phyloP scores from a whole-genome alignment of 1,284 basidiomycete genomes.

The Phaffia rhodozyma region DNA sequence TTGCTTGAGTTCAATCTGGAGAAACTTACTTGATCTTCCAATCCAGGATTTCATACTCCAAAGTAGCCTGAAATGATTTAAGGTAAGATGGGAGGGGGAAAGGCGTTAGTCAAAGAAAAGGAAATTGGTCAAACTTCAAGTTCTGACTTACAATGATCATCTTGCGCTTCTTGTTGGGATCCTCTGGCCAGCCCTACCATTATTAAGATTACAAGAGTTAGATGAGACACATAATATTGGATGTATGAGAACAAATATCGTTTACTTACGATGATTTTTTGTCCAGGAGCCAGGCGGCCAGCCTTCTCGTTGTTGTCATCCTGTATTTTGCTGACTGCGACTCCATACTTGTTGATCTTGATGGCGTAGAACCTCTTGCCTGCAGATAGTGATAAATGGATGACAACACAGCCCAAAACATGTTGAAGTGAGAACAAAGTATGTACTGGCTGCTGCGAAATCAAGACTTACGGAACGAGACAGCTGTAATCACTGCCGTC shows the following conservation, averaged over 20 bases:
- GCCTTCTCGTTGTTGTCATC: conserved; percentile 47
- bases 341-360: conserved; percentile 59
- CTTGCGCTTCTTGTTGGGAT: conserved; percentile 73
- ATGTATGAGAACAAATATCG: no score
- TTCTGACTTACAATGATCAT: conserved; percentile 49
- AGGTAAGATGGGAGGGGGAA: not conserved
- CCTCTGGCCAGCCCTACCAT: conserved; percentile 22
- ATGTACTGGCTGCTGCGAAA: conserved; percentile 24
- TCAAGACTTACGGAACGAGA: conserved; percentile 68
- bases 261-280: conserved; percentile 42
- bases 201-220: no score
- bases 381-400: not conserved
- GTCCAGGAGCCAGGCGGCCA: conserved; percentile 21
- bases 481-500: conserved; percentile 65
- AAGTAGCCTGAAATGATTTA: conserved; percentile 46
- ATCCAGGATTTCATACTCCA: conserved; percentile 89
- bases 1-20: no score
- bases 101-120: not conserved
- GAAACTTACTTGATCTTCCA: conserved; percentile 64
- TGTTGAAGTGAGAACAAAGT: no score
- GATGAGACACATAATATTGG: not conserved
- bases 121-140: not conserved
- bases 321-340: conserved; percentile 15
- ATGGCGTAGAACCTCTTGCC: conserved; percentile 66
- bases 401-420: not conserved